A percentile compares a stretch with the other conserved stretches of the same genome.
These are phyloP conservation scores for Sugiyamaella grinbergsii DNA, from an alignment of 1,139 yeast genomes.

Conservation along the genomic window DNA sequence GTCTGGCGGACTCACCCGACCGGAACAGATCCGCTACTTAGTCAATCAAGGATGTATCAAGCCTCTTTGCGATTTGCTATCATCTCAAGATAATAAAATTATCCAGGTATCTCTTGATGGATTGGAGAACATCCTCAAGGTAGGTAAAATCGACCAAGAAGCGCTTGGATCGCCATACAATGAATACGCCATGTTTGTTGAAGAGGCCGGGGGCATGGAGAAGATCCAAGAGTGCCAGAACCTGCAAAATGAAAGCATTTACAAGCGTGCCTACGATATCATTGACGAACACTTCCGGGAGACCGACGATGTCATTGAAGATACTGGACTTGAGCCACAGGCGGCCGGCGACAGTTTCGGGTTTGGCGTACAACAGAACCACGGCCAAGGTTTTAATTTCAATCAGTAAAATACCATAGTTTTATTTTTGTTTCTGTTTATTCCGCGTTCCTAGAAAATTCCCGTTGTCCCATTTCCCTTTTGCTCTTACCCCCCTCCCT, in stretches of 20 bases:
- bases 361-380: conserved; percentile 59
- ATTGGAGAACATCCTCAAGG: conserved; percentile 85
- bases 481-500: background rate
- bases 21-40: conserved; percentile 89
- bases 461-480: no score
- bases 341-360: conserved; percentile 80
- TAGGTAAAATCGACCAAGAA: conserved; percentile 92
- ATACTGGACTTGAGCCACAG: conserved; percentile 80
- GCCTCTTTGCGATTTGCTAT: conserved; percentile 90
- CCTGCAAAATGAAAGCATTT: conserved; percentile 87
- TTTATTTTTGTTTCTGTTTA: conserved; percentile 1
- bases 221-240: conserved; percentile 92
- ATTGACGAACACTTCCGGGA: conserved; percentile 90
- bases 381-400: conserved; percentile 16
- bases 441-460: background rate
- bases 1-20: conserved; percentile 88
- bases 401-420: conserved; percentile 3
- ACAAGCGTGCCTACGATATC: conserved; percentile 85
- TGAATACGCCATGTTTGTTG: conserved; percentile 87
- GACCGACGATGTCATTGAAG: conserved; percentile 73
- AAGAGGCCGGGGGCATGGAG: conserved; percentile 98
- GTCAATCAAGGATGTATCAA: conserved; percentile 96
- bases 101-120: conserved; percentile 96
- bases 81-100: conserved; percentile 85
- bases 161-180: conserved; percentile 67